A percentile compares a stretch with the other conserved stretches of the same genome.
Evolutionary conservation across 23 red algal genomes (phyloP).

Genomic region (Cyanidiococcus yangmingshanensis): DNA sequence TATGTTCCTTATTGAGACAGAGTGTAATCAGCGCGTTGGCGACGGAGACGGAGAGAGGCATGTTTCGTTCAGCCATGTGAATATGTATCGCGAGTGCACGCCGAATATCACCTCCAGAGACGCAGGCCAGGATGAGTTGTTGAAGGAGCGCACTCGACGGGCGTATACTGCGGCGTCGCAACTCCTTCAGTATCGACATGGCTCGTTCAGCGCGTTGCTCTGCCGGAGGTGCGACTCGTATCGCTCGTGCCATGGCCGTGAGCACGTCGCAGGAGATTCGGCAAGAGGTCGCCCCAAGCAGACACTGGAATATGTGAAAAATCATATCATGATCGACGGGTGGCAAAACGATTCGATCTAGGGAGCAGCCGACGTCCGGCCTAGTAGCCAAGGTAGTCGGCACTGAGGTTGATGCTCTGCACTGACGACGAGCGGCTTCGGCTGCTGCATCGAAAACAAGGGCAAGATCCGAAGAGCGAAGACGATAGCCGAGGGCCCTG

Average conservation of each 20-base stretch:
- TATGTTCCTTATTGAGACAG: background rate
- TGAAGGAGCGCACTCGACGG: background rate
- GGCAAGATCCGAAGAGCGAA: background rate
- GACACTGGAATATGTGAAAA: background rate
- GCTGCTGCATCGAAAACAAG: background rate
- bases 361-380: background rate
- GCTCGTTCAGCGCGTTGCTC: conserved; percentile 11
- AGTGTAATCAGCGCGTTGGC: conserved; percentile 5
- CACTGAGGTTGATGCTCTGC: background rate
- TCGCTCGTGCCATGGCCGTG: background rate
- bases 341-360: background rate
- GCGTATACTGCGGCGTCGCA: background rate
- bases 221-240: background rate
- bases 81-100: background rate
- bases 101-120: conserved; percentile 2
- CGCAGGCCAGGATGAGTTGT: background rate
- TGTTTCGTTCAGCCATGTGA: background rate
- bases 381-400: background rate
- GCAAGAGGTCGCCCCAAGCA: background rate
- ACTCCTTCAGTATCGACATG: conserved; percentile 9
- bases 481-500: background rate
- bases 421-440: conserved; percentile 1
- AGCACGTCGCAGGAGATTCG: background rate
- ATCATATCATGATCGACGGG: background rate
- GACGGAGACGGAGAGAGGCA: background rate